Percentiles rank a stretch among this genome's conserved stretches.
phyloP scores from a whole-genome alignment of 1,284 basidiomycete genomes.

The Sphaerobolus stellatus region DNA sequence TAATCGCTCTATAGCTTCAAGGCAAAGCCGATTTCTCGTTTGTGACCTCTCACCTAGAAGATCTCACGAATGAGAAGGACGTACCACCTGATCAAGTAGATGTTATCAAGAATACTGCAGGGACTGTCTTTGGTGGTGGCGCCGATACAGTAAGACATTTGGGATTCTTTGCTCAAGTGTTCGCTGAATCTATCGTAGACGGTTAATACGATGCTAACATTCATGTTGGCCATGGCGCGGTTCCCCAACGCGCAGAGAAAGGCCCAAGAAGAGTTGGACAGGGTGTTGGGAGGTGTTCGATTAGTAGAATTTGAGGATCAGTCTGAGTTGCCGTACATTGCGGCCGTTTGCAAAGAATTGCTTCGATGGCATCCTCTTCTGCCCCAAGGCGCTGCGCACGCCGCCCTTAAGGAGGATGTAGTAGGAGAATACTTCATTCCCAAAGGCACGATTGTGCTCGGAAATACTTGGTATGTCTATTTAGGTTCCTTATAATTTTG shows the following conservation, averaged over 20 bases:
- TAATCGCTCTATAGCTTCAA: background rate
- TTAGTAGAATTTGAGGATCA: slow-evolving; percentile 11
- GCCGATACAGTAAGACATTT: background rate
- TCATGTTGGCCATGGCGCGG: slow-evolving; percentile 22
- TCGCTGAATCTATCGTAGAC: too few relatives aligned
- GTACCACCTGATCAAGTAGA: background rate
- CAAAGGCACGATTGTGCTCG: background rate
- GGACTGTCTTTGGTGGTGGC: background rate
- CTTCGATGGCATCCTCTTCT: slow-evolving; percentile 20
- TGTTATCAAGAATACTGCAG: background rate
- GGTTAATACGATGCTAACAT: too few relatives aligned
- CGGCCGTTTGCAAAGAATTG: slow-evolving; percentile 23
- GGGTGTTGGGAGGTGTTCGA: background rate
- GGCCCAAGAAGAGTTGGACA: background rate
- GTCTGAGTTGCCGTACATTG: slow-evolving; percentile 19
- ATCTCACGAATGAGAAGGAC: background rate
- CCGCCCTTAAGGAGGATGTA: slow-evolving; percentile 3
- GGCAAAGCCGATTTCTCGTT: background rate
- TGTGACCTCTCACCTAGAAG: background rate
- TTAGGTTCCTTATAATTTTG: too few relatives aligned
- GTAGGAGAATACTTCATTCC: background rate
- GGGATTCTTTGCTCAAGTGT: too few relatives aligned
- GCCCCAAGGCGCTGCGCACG: slow-evolving; percentile 11
- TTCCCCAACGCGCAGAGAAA: slow-evolving; percentile 21
- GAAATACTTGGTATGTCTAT: background rate